Evolutionary conservation across 306 rosid genomes (phyloP), one percentile per base, ranked within the genome.

Genomic region (Erythrophleum fordii): DNA sequence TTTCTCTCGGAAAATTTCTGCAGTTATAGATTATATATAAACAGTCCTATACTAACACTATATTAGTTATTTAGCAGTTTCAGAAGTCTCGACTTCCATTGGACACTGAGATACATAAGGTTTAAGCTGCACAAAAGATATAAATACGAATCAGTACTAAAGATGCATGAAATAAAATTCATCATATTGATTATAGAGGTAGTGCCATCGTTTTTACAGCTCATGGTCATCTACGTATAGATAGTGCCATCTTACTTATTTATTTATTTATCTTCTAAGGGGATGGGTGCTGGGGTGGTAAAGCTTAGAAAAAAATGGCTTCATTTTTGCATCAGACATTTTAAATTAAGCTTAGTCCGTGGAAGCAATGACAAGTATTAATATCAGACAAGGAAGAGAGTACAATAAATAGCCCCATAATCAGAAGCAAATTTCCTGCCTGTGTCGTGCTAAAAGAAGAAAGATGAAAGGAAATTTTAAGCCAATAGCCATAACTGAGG

Each of bases 41-140:
- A 46, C 44, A 37, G 34, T 29, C 5, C 6, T 14, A 70, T 16
- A 2, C 7, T 26, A 46, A 1, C 3, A 12, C 13, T 46, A 11
- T 28, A 46, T 13, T 23, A 44, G 41, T 60, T 62, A 73, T 65
- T 62, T 51, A 35, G 25, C 56, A 1, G 69, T 51, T 26, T 52
- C 75, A 39, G 79, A 66, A 62, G 74, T 64, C 2, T 64, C 51
- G 29, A 49, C 60, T 72, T 72, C 83, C 23, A 39, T 62, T 7
- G 83, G 69, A 65, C 83, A 64, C 74, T 80, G 75, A 39, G 74
- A 80, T 56, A 73, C 69, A 39, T 52, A 73, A 51, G 79, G 84
- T 45, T 65, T 73, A 5, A 73, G 84, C 74, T 80, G 75, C 41
- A 62, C 22, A 26, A 52, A 55, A 58, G 7, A 13, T 14, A 0